Conservation (phyloP, 129 eudicot species). For the Gnaphalium uliginosum region DNA sequence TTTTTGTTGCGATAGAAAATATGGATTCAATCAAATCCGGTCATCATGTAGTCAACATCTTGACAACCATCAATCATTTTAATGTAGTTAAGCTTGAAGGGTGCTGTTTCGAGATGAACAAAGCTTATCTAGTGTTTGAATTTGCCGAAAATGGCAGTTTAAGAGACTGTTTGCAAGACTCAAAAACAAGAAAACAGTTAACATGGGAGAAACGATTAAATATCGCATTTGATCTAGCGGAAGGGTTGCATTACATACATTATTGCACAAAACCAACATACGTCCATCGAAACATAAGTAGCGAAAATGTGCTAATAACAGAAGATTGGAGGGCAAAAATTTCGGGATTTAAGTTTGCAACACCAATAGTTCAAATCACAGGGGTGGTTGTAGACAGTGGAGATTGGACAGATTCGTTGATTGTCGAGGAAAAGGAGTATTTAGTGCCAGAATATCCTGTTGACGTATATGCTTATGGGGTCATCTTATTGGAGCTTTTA, state of each 20-base stretch:
- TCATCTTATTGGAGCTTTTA: conserved; percentile 46
- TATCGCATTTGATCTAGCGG: conserved; percentile 52
- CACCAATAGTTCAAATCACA: conserved; percentile 14
- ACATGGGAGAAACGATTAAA: conserved; percentile 48
- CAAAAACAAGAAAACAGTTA: conserved; percentile 28
- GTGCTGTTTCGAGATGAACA: conserved; percentile 26
- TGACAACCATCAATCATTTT: conserved; percentile 50
- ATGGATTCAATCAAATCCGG: conserved; percentile 37
- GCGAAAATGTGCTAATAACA: conserved; percentile 35
- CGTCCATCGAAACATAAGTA: conserved; percentile 43
- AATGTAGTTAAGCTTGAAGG: conserved; percentile 57
- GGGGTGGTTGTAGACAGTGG: conserved; percentile 11
- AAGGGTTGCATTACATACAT: conserved; percentile 59
- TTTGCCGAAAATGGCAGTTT: conserved; percentile 49
- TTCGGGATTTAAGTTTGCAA: conserved; percentile 43
- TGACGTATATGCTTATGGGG: conserved; percentile 53
- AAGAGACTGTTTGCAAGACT: conserved; percentile 43
- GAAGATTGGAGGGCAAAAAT: conserved; percentile 52
- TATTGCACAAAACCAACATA: conserved; percentile 55
- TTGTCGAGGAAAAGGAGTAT: conserved; percentile 27
- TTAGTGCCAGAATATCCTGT: conserved; percentile 28
- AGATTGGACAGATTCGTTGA: background rate
- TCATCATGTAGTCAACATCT: conserved; percentile 35
- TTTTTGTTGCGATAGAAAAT: conserved; percentile 36
- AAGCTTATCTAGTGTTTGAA: conserved; percentile 42